A percentile compares a stretch with the other conserved stretches of the same genome.
These are phyloP conservation scores for Calocybe cyanea DNA, from an alignment of 768 basidiomycete species.

Conservation along the genomic window DNA sequence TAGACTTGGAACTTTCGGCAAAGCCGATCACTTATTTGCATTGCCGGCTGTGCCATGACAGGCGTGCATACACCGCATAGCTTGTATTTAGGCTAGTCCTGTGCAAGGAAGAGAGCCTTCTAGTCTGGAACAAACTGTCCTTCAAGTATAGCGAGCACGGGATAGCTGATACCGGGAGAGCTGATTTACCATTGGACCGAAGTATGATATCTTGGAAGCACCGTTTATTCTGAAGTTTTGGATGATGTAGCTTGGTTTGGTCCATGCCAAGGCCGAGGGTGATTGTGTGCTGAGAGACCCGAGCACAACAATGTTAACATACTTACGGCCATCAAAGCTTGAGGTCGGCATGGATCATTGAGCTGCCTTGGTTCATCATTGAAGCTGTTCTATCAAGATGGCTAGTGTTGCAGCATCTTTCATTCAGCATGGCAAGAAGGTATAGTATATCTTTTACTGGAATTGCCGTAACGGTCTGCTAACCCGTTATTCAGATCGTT, in stretches of 20 bases:
- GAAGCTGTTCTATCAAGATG: conserved; percentile 3
- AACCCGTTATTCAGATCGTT: conserved; percentile 57
- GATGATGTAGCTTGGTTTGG: neutral
- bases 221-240: neutral
- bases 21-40: neutral
- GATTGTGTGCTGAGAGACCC: neutral
- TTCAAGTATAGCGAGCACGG: no score
- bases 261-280: conserved; percentile 1
- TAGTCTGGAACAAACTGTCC: no score
- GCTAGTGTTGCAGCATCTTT: conserved; percentile 26
- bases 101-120: no score
- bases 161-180: no score
- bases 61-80: no score
- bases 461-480: neutral
- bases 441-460: conserved; percentile 6
- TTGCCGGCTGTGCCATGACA: no score
- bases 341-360: conserved; percentile 5
- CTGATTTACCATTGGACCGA: no score
- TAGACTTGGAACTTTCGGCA: neutral
- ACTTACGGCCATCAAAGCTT: conserved; percentile 9
- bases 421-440: conserved; percentile 35
- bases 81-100: no score
- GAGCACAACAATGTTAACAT: neutral
- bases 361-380: no score
- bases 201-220: no score